Percentiles rank a stretch among this genome's conserved stretches.
Conservation (phyloP, 1,284 basidiomycete species). For the Naganishia albida region DNA sequence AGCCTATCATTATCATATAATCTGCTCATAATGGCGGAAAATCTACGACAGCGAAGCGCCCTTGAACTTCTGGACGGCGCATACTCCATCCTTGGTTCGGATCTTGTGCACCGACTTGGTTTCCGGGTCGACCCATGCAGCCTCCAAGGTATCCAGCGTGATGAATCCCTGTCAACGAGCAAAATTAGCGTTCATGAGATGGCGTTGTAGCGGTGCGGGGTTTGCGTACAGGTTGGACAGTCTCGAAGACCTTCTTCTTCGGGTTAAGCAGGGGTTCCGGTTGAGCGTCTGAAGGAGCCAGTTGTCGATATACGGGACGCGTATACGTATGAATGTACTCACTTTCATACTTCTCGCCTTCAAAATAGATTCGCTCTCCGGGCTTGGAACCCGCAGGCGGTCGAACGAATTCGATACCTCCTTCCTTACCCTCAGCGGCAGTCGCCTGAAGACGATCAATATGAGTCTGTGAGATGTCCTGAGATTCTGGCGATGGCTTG, state of each 20-base stretch:
- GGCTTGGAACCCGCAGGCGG: constrained; percentile 83
- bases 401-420: constrained; percentile 84
- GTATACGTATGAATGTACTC: constrained; percentile 41
- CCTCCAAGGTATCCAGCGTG: constrained; percentile 80
- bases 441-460: constrained; percentile 64
- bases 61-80: constrained; percentile 74
- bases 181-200: background rate
- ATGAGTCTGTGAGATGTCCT: background rate
- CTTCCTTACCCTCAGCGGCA: constrained; percentile 82
- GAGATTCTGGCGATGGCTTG: too few relatives aligned
- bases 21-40: background rate
- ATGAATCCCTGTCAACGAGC: constrained; percentile 64
- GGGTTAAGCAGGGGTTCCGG: constrained; percentile 85
- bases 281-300: constrained; percentile 60
- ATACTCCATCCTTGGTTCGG: constrained; percentile 78
- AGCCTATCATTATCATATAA: background rate
- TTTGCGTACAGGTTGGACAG: constrained; percentile 74
- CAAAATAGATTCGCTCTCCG: constrained; percentile 90
- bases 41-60: constrained; percentile 80
- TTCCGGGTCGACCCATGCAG: constrained; percentile 83
- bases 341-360: constrained; percentile 80
- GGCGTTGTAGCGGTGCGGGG: constrained; percentile 32
- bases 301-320: background rate
- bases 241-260: constrained; percentile 97
- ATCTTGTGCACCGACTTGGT: constrained; percentile 82